A percentile compares a stretch with the other conserved stretches of the same genome.
These are phyloP conservation scores for Myxozyma monticola DNA, from an alignment of 805 yeast species.

Conservation along the genomic window DNA sequence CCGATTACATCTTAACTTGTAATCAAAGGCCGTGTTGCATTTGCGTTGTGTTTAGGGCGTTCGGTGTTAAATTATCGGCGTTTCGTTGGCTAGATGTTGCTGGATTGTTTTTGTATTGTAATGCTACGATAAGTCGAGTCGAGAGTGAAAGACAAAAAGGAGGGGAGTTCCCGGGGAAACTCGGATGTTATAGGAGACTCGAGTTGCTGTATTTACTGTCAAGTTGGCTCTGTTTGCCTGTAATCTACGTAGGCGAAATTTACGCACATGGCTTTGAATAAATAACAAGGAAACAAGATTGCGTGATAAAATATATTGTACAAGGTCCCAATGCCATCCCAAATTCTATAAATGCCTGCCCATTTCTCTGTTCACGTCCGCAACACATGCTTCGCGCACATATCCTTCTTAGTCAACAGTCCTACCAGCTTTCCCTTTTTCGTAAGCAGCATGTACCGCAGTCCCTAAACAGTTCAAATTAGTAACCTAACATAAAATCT, in stretches of 20 bases:
- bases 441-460: constrained; percentile 39
- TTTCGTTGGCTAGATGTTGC: too few species aligned
- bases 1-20: too few species aligned
- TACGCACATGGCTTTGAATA: neutral
- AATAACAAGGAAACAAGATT: neutral
- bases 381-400: constrained; percentile 6
- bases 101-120: too few species aligned
- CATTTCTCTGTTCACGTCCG: too few species aligned
- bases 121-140: too few species aligned
- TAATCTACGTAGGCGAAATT: neutral
- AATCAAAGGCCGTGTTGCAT: too few species aligned
- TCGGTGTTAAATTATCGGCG: too few species aligned
- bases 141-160: too few species aligned
- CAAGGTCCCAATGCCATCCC: neutral
- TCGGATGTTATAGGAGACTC: too few species aligned
- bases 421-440: constrained; percentile 40
- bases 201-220: neutral
- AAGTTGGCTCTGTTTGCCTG: neutral
- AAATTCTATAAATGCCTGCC: neutral
- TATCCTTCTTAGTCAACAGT: constrained; percentile 41
- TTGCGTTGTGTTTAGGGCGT: too few species aligned
- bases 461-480: constrained; percentile 31
- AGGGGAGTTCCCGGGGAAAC: too few species aligned
- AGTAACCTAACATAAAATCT: too few species aligned
- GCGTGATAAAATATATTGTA: neutral